Percentiles rank a stretch among this genome's conserved stretches.
These are phyloP conservation scores for Setaria viridis DNA, from an alignment of 202 grass and related monocot species.

Conservation along the genomic window DNA sequence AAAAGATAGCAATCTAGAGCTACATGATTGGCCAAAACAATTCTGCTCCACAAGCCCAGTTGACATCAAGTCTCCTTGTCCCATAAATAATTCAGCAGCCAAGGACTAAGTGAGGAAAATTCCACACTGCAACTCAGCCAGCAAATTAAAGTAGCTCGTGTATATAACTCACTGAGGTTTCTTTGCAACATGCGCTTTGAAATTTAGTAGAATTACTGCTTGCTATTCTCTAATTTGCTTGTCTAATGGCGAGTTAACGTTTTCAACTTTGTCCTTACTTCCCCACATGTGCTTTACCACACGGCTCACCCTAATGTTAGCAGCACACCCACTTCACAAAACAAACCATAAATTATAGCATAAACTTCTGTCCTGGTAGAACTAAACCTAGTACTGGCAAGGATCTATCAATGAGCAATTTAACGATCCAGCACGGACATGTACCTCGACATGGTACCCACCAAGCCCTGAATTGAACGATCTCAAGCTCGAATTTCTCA, in stretches of 20 bases:
- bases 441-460: neutral
- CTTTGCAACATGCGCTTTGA: neutral
- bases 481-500: neutral
- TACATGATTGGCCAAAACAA: slow-evolving; percentile 53
- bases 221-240: neutral
- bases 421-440: neutral
- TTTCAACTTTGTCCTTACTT: slow-evolving; percentile 20
- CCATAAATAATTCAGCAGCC: slow-evolving; percentile 32
- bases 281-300: neutral
- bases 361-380: neutral
- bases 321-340: neutral
- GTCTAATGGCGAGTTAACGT: slow-evolving; percentile 19
- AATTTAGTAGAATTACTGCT: slow-evolving; percentile 5
- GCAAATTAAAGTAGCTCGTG: slow-evolving; percentile 18
- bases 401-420: neutral
- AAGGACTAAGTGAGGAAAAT: slow-evolving; percentile 41
- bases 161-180: neutral
- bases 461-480: neutral
- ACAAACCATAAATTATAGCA: slow-evolving; percentile 21
- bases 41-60: slow-evolving; percentile 33
- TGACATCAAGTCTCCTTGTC: slow-evolving; percentile 44
- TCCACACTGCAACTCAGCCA: neutral
- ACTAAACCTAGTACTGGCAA: neutral
- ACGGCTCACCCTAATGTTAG: neutral
- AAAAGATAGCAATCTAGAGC: slow-evolving; percentile 18